Percentiles rank a stretch among this genome's conserved stretches.
Conservation (phyloP, 192 early-diverging fungal species). For the Piromyces finnis region DNA sequence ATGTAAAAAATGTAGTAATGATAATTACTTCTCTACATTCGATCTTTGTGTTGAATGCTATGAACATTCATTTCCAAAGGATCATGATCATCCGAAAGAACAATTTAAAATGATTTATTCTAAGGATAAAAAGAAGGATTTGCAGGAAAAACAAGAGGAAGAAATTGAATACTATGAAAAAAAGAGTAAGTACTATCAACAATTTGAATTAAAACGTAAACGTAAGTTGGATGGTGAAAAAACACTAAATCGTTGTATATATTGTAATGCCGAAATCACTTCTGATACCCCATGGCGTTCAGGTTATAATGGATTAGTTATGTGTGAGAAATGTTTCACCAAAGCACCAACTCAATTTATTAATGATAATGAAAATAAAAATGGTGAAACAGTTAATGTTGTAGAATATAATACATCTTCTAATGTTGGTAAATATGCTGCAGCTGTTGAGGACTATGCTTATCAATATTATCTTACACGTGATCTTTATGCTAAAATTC, state of each 20-base stretch:
- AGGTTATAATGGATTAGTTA: constrained; percentile 52
- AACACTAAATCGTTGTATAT: not conserved
- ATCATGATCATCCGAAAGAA: constrained; percentile 20
- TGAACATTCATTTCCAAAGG: constrained; percentile 2
- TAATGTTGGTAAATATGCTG: constrained; percentile 16
- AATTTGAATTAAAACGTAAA: not conserved
- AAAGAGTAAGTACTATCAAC: not conserved
- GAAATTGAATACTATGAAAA: not conserved
- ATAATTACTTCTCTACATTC: constrained; percentile 47
- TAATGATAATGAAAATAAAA: constrained; percentile 2
- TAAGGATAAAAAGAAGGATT: not conserved
- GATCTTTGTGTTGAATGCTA: constrained; percentile 37
- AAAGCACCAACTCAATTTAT: constrained; percentile 23
- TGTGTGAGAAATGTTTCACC: constrained; percentile 50
- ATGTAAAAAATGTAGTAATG: constrained; percentile 31
- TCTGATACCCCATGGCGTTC: not conserved
- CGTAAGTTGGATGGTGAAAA: not conserved
- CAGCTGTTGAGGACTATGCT: constrained; percentile 45
- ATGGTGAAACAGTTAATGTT: constrained; percentile 6
- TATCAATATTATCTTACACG: constrained; percentile 49
- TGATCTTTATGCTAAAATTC: constrained; percentile 19
- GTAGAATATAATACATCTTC: constrained; percentile 12
- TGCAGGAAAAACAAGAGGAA: not conserved
- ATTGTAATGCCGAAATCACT: not conserved
- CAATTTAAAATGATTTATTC: constrained; percentile 2